Evolutionary conservation across 331 rosid species (phyloP).

Genomic region (Pyrus hybrid): DNA sequence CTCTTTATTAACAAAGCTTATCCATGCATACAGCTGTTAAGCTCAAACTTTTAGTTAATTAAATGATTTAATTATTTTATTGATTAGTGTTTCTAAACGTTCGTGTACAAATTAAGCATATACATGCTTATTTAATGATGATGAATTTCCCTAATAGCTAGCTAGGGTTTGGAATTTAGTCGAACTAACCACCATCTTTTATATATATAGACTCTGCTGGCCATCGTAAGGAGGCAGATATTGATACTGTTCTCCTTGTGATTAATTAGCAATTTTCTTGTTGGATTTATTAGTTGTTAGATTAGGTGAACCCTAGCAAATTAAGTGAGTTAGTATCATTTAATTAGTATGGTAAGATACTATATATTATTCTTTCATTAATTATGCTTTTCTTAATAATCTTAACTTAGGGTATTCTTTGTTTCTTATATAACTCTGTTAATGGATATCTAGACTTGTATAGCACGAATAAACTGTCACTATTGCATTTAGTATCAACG

Average conservation of each 20-base stretch:
- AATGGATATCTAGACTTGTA: no score
- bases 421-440: neutral
- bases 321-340: no score
- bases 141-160: neutral
- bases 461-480: no score
- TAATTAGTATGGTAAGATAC: neutral
- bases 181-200: neutral
- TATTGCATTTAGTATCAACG: no score
- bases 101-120: neutral
- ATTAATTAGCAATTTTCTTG: conserved; percentile 1
- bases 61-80: neutral
- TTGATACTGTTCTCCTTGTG: neutral
- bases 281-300: conserved; percentile 17
- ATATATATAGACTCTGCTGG: neutral
- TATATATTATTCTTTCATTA: neutral
- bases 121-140: neutral
- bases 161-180: neutral
- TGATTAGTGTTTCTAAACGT: conserved; percentile 2
- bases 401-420: neutral
- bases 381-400: neutral
- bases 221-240: neutral
- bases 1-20: conserved; percentile 9
- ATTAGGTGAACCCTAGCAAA: neutral
- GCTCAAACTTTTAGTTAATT: conserved; percentile 15
- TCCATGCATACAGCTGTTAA: conserved; percentile 42